Conservation (phyloP, 2,329 filamentous ascomycete species). For the Neopestalotiopsis rosae region DNA sequence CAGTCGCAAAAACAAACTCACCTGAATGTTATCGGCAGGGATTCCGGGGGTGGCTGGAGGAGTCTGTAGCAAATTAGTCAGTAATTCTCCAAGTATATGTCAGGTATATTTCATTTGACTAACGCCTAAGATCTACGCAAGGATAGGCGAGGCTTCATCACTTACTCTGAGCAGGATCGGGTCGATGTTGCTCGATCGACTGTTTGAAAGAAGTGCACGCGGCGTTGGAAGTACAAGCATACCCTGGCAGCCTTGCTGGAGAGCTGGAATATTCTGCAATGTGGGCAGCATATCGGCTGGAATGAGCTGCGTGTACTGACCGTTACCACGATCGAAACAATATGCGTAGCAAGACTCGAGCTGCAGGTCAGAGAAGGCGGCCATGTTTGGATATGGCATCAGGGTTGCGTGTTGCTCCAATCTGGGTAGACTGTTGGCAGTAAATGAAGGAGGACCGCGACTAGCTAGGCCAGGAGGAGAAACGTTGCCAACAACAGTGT, state of each 20-base stretch:
- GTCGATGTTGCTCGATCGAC: conserved; percentile 43
- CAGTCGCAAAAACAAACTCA: conserved; percentile 25
- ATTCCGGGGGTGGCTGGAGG: conserved; percentile 28
- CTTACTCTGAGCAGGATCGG: conserved; percentile 46
- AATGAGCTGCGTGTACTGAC: conserved; percentile 58
- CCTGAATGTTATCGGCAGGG: conserved; percentile 37
- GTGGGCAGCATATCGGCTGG: conserved; percentile 59
- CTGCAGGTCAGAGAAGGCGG: conserved; percentile 28
- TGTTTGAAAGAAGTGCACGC: conserved; percentile 41
- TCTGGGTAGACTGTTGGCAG: conserved; percentile 22
- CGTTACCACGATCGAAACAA: conserved; percentile 58
- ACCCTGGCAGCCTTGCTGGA: conserved; percentile 43
- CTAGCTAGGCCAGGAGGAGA: conserved; percentile 18
- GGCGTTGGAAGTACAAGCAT: conserved; percentile 55
- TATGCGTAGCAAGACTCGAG: conserved; percentile 49
- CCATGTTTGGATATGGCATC: conserved; percentile 21
- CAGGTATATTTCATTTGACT: conserved; percentile 17
- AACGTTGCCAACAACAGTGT: conserved; percentile 17
- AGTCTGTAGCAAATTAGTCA: conserved; percentile 25
- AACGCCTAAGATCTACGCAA: not conserved
- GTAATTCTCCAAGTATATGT: conserved; percentile 10
- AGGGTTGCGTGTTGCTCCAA: conserved; percentile 23
- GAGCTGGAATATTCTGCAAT: conserved; percentile 49
- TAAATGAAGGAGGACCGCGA: conserved; percentile 21
- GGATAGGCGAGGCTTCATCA: not conserved